Evolutionary conservation across 1,139 yeast genomes (phyloP), one percentile per base, ranked within the genome.

Genomic region (Hemisphaericaspora subhashii): DNA sequence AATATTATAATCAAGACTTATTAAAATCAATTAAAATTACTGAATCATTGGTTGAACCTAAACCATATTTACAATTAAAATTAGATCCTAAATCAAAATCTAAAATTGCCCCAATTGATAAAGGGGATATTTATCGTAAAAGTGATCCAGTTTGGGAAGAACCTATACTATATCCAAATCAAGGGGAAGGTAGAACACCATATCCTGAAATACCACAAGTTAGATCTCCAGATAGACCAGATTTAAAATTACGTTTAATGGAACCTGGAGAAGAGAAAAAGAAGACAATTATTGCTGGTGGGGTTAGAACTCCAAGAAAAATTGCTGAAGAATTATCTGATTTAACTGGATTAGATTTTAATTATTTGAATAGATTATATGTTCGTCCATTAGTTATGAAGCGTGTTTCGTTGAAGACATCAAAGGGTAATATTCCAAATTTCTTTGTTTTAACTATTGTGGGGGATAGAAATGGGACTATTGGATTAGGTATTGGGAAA

Each of bases 401-500:
- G 66, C 73, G 88, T 44, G 98, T 92, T 22, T 84, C 90, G 41
- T 88, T 90, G 60, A 95, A 89, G 73, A 92, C 98, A 1, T 81
- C 90, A 35, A 87, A 89, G 71, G 98, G 98, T 59, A 92, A 90
- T 60, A 87, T 88, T 50, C 81, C 85, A 35, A 81, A 89, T 35
- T 85, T 82, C 61, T 92, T 87, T 60, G 86, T 90, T 1, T 65
- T 92, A 54, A 94, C 90, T 8, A 87, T 90, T 30, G 96, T 86
- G 7, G 99, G 99, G 34, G 96, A 94, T 63, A 77, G 82, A 43
- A 84, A 86, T 49, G 99, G 99, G 47, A 86, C 89, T 83, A 72
- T 90, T 45, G 98, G 98, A 33, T 71, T 90, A 37, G 99, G 98
- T 40, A 96, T 89, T 62, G 99, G 98, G 43, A 87, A 87, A 57